These are phyloP conservation scores for Parietaria judaica DNA, from an alignment of 306 rosid species.

Conservation along the genomic window DNA sequence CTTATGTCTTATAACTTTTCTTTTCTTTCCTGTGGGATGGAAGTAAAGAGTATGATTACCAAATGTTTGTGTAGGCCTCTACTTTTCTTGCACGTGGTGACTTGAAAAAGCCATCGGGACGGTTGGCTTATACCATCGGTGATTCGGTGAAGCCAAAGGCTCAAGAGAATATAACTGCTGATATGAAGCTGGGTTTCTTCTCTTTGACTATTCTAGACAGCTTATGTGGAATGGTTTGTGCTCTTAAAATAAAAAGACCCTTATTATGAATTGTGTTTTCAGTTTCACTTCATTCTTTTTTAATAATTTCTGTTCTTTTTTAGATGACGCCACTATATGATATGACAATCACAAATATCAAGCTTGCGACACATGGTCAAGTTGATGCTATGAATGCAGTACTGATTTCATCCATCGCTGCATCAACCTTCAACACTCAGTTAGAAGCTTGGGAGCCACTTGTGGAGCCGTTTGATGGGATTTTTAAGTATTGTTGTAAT, in stretches of 20 bases:
- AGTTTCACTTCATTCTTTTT: background rate
- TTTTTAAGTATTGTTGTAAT: slow-evolving; percentile 60
- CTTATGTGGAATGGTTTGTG: slow-evolving; percentile 77
- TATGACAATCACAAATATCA: slow-evolving; percentile 76
- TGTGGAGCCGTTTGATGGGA: slow-evolving; percentile 96
- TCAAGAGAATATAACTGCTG: slow-evolving; percentile 80
- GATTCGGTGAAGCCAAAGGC: slow-evolving; percentile 80
- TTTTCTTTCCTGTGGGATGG: no score
- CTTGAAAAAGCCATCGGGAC: slow-evolving; percentile 68
- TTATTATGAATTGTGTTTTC: slow-evolving; percentile 1
- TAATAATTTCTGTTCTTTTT: slow-evolving; percentile 20
- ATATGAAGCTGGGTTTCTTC: slow-evolving; percentile 72
- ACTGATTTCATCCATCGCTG: slow-evolving; percentile 84
- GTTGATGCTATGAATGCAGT: slow-evolving; percentile 87
- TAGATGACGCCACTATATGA: slow-evolving; percentile 95
- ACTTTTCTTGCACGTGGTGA: slow-evolving; percentile 93
- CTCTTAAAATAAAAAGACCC: slow-evolving; percentile 16
- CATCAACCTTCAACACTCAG: slow-evolving; percentile 89
- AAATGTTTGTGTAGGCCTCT: slow-evolving; percentile 57
- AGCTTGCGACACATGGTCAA: slow-evolving; percentile 91
- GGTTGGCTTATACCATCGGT: slow-evolving; percentile 76
- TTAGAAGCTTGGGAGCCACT: slow-evolving; percentile 98
- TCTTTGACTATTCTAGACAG: slow-evolving; percentile 90
- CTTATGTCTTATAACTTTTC: background rate
- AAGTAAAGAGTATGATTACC: background rate